Base-by-base conservation (phyloP, 148 eudicot species). In the Fagopyrum tataricum region DNA sequence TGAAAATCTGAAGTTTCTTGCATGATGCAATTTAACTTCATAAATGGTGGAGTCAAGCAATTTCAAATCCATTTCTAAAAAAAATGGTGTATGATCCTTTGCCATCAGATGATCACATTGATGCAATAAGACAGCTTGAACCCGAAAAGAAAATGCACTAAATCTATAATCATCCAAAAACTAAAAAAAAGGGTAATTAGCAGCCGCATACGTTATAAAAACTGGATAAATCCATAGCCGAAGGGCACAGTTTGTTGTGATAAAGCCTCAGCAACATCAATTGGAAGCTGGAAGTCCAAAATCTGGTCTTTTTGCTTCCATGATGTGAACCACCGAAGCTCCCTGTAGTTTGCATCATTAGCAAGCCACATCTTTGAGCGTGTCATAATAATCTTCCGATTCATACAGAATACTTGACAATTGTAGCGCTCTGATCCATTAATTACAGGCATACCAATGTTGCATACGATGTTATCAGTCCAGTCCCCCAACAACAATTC, bases 311-410 rank as follows among this genome's bases (percentile, higher is more conserved):
- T 86, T 24, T 83, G 88, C 83, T 90, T 89, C 98, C 98, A 94
- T 62, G 96, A 83, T 26, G 97, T 89, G 80, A 91, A 91, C 98
- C 96, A 94, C 10, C 93, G 80, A 14, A 91, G 96, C 79, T 94
- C 98, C 80, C 98, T 84, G 73, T 94, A 94, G 76, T 94, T 94
- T 0, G 97, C 97, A 75, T 94, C 98, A 81, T 91, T 91, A 67
- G 97, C 98, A 67, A 94, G 96, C 88, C 90, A 91, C 93, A 88
- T 84, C 80, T 94, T 94, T 4, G 98, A 93, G 18, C 98, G 88
- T 49, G 90, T 94, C 97, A 94, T 87, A 81, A 94, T 78, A 62
- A 94, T 89, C 79, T 87, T 91, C 61, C 89, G 83, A 73, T 94
- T 88, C 78, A 94, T 78, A 75, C 98, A 94, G 72, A 94, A 67